Evolutionary conservation across 2,329 filamentous ascomycete genomes (phyloP).

Genomic region (Aspergillus piperis): DNA sequence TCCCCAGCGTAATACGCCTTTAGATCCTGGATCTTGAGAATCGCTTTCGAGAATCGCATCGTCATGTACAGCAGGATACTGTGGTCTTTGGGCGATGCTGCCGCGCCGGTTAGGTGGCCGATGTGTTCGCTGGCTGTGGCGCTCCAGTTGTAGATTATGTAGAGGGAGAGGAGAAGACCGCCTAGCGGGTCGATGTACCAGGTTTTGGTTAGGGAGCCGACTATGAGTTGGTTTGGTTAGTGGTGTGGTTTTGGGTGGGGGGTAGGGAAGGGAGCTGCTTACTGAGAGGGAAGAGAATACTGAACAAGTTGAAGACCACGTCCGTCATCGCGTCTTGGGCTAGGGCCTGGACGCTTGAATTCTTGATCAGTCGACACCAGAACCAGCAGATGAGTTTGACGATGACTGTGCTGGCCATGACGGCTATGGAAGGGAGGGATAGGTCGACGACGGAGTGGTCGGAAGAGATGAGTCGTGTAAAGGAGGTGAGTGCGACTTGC

Average conservation of each 20-base stretch:
- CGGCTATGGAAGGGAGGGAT: conserved; percentile 69
- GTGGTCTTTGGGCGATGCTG: conserved; percentile 61
- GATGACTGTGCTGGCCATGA: conserved; percentile 79
- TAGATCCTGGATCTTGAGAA: conserved; percentile 65
- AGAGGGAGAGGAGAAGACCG: conserved; percentile 61
- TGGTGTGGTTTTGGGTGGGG: background rate
- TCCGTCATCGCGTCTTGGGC: conserved; percentile 71
- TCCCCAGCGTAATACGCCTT: conserved; percentile 65
- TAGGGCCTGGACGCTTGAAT: conserved; percentile 81
- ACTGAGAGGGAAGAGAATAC: conserved; percentile 78
- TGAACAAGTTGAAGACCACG: conserved; percentile 87
- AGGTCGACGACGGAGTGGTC: conserved; percentile 70
- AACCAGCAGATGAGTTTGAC: conserved; percentile 83
- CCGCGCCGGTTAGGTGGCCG: conserved; percentile 62
- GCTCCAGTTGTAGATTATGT: conserved; percentile 64
- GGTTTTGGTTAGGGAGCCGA: conserved; percentile 39
- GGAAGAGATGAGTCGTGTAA: conserved; percentile 59
- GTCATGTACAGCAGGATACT: conserved; percentile 87
- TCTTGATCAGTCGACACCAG: conserved; percentile 83
- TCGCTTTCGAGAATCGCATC: conserved; percentile 88
- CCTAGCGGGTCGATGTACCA: conserved; percentile 66
- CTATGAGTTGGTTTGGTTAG: conserved; percentile 18
- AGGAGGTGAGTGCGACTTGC: conserved; percentile 62
- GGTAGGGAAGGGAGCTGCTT: background rate
- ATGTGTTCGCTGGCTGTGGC: conserved; percentile 64